A percentile compares a stretch with the other conserved stretches of the same genome.
Evolutionary conservation across 1,284 basidiomycete genomes (phyloP).

Genomic region (Tranzscheliella williamsii): DNA sequence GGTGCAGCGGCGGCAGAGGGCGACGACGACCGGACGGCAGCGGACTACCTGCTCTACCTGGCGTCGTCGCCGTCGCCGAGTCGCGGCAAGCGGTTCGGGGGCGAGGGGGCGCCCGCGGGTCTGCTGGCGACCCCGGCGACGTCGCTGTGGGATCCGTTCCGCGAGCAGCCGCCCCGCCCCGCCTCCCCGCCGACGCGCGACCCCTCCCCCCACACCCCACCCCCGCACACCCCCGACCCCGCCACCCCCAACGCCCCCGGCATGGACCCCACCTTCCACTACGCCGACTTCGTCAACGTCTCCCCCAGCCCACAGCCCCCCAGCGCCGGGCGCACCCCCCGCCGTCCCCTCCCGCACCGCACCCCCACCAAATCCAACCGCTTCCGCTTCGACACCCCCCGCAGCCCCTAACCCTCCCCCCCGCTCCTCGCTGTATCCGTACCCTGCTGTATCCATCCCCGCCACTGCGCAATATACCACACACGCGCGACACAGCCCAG

Average conservation of each 20-base stretch:
- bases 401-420: no score
- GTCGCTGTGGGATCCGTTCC: slow-evolving; percentile 32
- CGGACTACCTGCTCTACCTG: slow-evolving; percentile 29
- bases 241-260: slow-evolving; percentile 8
- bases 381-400: slow-evolving; percentile 14
- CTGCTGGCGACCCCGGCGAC: slow-evolving; percentile 25
- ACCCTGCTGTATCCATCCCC: no score
- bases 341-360: not conserved
- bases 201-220: slow-evolving; percentile 8
- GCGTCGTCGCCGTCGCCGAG: slow-evolving; percentile 25
- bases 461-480: no score
- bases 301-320: slow-evolving; percentile 41
- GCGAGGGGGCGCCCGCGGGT: not conserved
- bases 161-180: slow-evolving; percentile 1
- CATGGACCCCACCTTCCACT: slow-evolving; percentile 35
- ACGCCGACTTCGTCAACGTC: slow-evolving; percentile 47
- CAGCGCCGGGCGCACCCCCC: slow-evolving; percentile 1
- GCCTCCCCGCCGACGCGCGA: slow-evolving; percentile 1
- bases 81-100: slow-evolving; percentile 14
- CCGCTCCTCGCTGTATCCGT: no score
- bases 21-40: slow-evolving; percentile 19
- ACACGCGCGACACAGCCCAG: no score
- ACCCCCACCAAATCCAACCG: slow-evolving; percentile 23
- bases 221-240: slow-evolving; percentile 9
- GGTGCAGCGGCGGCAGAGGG: not conserved